phyloP scores from a whole-genome alignment of 345 rosid genomes.

The Brassica incana region DNA sequence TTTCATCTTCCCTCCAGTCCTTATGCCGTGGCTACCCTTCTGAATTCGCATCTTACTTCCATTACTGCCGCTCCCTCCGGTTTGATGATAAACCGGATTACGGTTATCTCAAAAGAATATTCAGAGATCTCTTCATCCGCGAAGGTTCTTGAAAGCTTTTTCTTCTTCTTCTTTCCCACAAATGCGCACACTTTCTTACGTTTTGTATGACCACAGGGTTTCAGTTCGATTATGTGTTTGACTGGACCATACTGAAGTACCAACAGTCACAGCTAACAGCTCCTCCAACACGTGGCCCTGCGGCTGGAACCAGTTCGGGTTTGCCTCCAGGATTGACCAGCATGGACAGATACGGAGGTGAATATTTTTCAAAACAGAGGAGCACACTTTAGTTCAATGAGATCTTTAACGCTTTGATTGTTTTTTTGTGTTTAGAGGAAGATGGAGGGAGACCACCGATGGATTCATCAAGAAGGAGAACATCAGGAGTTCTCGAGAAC shows the following conservation, averaged over 20 bases:
- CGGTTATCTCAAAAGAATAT: constrained; percentile 86
- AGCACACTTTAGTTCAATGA: not conserved
- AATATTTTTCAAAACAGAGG: not conserved
- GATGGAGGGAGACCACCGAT: constrained; percentile 54
- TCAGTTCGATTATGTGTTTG: constrained; percentile 94
- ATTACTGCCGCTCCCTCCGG: constrained; percentile 86
- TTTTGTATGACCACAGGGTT: constrained; percentile 56
- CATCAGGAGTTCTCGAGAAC: constrained; percentile 61
- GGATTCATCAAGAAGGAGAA: constrained; percentile 72
- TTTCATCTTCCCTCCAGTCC: constrained; percentile 51
- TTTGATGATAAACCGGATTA: constrained; percentile 98
- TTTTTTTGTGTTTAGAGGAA: constrained; percentile 41
- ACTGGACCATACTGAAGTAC: constrained; percentile 97
- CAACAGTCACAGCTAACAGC: constrained; percentile 90
- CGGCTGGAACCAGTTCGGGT: constrained; percentile 79
- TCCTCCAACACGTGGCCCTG: constrained; percentile 69
- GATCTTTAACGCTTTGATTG: constrained; percentile 12
- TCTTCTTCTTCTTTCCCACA: not conserved
- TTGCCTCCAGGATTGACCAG: constrained; percentile 55
- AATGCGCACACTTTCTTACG: not conserved
- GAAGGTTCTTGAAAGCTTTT: constrained; percentile 52
- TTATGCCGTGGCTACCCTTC: constrained; percentile 94
- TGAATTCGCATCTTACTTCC: constrained; percentile 98
- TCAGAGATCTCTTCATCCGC: constrained; percentile 93
- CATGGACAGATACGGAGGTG: constrained; percentile 70